These are phyloP conservation scores for Colletotrichum sp. DNA, from an alignment of 2,329 filamentous ascomycete genomes.

Conservation along the genomic window DNA sequence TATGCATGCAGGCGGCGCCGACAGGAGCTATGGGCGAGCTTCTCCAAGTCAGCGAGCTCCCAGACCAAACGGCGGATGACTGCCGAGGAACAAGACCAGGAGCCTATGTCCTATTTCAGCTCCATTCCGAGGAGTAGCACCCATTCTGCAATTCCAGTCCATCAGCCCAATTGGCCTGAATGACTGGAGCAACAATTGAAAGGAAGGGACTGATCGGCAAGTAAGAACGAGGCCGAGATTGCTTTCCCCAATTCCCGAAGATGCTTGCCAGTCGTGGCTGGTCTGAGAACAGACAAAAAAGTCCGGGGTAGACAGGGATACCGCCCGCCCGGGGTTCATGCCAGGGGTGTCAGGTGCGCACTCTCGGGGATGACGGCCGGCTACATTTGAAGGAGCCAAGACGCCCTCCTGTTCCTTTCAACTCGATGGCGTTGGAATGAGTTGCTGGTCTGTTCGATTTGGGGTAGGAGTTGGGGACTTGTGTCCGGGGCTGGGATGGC, in stretches of 20 bases:
- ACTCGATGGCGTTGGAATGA: not conserved
- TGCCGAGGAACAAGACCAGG: not conserved
- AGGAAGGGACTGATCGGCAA: not conserved
- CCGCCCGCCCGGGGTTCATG: not conserved
- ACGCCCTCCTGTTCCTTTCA: not conserved
- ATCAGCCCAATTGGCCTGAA: not conserved
- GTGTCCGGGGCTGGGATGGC: not conserved
- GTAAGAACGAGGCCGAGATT: conserved; percentile 1
- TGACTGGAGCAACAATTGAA: not conserved
- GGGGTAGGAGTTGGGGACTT: conserved; percentile 16
- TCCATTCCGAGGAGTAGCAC: not conserved
- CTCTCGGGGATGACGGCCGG: not conserved
- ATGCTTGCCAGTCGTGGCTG: conserved; percentile 15
- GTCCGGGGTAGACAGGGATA: conserved; percentile 23
- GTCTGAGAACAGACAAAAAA: conserved; percentile 15
- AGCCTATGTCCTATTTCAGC: not conserved
- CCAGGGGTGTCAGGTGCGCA: conserved; percentile 22
- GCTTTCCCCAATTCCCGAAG: conserved; percentile 17
- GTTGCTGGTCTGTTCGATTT: not conserved
- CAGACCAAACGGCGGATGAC: not conserved
- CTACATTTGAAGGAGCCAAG: not conserved
- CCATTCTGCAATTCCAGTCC: not conserved
- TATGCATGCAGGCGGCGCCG: conserved; percentile 7
- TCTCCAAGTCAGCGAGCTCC: not conserved
- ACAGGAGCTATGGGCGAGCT: not conserved